Conservation (phyloP, 345 rosid species). For the Salix arbutifolia region DNA sequence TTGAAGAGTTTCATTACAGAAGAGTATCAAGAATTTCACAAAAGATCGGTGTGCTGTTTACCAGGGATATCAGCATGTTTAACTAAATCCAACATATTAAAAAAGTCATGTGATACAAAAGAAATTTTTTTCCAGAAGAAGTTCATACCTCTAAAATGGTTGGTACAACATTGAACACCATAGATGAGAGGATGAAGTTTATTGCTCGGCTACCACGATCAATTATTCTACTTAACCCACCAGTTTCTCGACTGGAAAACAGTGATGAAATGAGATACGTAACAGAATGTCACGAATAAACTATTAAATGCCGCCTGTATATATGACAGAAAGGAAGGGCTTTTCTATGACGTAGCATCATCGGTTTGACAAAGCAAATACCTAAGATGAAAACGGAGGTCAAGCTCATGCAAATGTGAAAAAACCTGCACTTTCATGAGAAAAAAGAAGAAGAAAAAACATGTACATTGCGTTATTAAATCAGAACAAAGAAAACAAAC, state of each 20-base stretch:
- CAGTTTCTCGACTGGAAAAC: slow-evolving; percentile 88
- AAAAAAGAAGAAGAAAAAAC: not conserved
- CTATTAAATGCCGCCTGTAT: not conserved
- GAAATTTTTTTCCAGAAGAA: not conserved
- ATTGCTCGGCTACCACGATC: slow-evolving; percentile 99
- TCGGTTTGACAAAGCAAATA: slow-evolving; percentile 13
- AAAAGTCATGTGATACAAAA: slow-evolving; percentile 8
- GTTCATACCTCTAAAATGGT: slow-evolving; percentile 80
- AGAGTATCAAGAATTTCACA: not conserved
- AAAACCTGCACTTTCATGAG: slow-evolving; percentile 54
- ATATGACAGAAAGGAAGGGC: not conserved
- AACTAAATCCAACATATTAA: not conserved
- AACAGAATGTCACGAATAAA: slow-evolving; percentile 3
- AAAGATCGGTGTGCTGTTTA: not conserved
- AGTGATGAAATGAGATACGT: slow-evolving; percentile 14
- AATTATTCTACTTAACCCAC: slow-evolving; percentile 82
- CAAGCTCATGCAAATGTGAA: slow-evolving; percentile 91
- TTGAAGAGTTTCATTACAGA: slow-evolving; percentile 1
- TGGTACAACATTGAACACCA: slow-evolving; percentile 95
- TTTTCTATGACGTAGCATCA: not conserved
- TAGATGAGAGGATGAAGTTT: slow-evolving; percentile 84
- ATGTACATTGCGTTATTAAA: not conserved
- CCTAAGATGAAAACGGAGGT: slow-evolving; percentile 90
- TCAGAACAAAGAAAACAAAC: not conserved
- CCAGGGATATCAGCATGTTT: not conserved